A percentile compares a stretch with the other conserved stretches of the same genome.
These are phyloP conservation scores for Claviceps purpurea DNA, from an alignment of 2,329 filamentous ascomycete genomes.

Conservation along the genomic window DNA sequence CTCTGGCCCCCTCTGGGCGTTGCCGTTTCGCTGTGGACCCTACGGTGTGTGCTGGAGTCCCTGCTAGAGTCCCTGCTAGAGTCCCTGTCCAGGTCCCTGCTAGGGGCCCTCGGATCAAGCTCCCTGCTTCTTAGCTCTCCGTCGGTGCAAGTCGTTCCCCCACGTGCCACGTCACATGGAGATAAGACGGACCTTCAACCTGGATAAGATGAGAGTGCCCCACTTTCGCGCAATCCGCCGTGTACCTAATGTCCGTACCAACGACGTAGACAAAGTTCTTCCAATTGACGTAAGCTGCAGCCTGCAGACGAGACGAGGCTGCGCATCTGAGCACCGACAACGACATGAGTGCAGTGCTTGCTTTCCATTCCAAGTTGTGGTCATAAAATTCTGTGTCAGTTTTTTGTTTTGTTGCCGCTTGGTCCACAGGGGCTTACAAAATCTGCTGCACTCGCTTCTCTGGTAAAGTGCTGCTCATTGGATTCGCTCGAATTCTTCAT, in stretches of 20 bases:
- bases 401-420: not conserved
- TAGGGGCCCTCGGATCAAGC: too few relatives aligned
- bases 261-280: too few relatives aligned
- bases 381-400: not conserved
- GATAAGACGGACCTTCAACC: not conserved
- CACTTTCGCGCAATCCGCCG: too few relatives aligned
- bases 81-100: too few relatives aligned
- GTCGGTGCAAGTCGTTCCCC: not conserved
- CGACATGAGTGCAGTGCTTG: too few relatives aligned
- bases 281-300: too few relatives aligned
- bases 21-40: not conserved
- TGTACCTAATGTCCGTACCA: too few relatives aligned
- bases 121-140: not conserved
- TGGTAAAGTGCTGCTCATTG: not conserved
- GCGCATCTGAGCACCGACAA: too few relatives aligned
- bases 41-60: not conserved
- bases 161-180: not conserved
- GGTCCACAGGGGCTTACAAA: not conserved
- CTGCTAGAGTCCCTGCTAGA: too few relatives aligned
- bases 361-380: too few relatives aligned
- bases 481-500: constrained; percentile 1
- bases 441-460: not conserved
- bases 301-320: too few relatives aligned
- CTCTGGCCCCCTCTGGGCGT: not conserved
- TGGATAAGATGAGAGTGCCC: too few relatives aligned